Evolutionary conservation across 176 grass and related monocot genomes (phyloP).

Genomic region (Pontederia paniculata): DNA sequence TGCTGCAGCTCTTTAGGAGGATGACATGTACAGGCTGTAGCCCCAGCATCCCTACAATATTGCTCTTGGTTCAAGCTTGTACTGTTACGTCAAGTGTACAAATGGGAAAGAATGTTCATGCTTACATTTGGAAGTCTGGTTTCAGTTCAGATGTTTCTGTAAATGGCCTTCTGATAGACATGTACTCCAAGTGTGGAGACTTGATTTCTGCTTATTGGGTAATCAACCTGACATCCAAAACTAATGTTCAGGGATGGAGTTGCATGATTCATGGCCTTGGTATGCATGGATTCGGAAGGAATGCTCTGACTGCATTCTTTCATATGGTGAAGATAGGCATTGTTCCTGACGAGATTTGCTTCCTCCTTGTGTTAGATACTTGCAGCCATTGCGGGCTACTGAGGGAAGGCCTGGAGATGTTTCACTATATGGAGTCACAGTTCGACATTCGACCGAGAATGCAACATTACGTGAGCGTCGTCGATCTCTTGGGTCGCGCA

Average conservation of each 20-base stretch:
- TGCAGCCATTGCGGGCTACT: constrained; percentile 7
- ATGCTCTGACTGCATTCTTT: constrained; percentile 5
- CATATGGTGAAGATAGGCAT: constrained; percentile 9
- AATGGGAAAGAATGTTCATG: constrained; percentile 3
- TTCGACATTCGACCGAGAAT: not conserved
- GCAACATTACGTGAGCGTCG: constrained; percentile 1
- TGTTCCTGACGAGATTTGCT: constrained; percentile 10
- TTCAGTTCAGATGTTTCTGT: constrained; percentile 4
- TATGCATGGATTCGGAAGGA: constrained; percentile 5
- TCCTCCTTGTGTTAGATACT: constrained; percentile 5
- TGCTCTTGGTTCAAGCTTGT: constrained; percentile 3
- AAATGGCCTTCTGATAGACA: constrained; percentile 5
- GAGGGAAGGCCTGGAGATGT: not conserved
- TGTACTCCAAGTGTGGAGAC: constrained; percentile 18
- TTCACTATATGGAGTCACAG: constrained; percentile 8
- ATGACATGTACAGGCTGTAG: not conserved
- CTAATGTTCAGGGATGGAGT: constrained; percentile 4
- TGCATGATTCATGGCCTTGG: constrained; percentile 14
- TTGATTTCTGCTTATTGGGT: constrained; percentile 4
- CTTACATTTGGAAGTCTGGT: not conserved
- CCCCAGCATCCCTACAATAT: constrained; percentile 13
- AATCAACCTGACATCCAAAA: not conserved
- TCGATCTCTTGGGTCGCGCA: constrained; percentile 8
- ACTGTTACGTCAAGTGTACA: not conserved
- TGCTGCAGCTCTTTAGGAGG: not conserved